Evolutionary conservation across 176 grass and related monocot species (phyloP), one percentile per base, ranked within the genome.

Genomic region (Dendrocalamus sinicus): DNA sequence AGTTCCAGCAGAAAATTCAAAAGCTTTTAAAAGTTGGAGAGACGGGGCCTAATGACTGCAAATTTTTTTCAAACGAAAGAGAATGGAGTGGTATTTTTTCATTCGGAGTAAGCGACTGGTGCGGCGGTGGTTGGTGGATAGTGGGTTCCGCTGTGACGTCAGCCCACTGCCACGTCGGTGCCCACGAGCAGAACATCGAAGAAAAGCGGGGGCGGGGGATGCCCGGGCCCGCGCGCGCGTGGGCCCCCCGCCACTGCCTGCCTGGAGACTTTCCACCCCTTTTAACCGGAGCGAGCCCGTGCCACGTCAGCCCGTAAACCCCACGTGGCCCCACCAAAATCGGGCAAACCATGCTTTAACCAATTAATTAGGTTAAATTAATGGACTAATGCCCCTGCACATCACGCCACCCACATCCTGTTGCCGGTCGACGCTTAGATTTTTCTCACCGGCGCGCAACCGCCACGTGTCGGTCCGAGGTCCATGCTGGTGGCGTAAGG

Each of bases 111-210:
- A 76, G 81, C 43, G 19, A 24, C 79, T 73, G 14, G 92, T 85
- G 90, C 90, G 84, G 92, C 85, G 90, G 88, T 76, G 87, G 90
- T 94, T 94, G 92, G 87, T 94, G 90, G 77, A 63, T 54, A 26
- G 75, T 48, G 76, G 86, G 83, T 8, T 1, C 45, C 2, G 0
- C 2, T 0, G 23, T 94, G 87, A 94, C 90, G 82, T 94, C 93
- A 92, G 20, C 37, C 0, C 1, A 0, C 7, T 20, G 90, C 90
- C 93, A 95, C 90, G 90, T 95, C 85, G 69, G 90, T 78, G 76
- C 75, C 87, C 90, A 90, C 82, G 84, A 90, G 72, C 76, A 71
- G 81, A 80, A 86, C 85, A 35, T 45, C 63, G 81, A 84, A 80
- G 1, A 70, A 91, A 84, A 88, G 81, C 76, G 20, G 23, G 26